Evolutionary conservation across 2,329 filamentous ascomycete genomes (phyloP).

Genomic region (Hypomyces rosellus): DNA sequence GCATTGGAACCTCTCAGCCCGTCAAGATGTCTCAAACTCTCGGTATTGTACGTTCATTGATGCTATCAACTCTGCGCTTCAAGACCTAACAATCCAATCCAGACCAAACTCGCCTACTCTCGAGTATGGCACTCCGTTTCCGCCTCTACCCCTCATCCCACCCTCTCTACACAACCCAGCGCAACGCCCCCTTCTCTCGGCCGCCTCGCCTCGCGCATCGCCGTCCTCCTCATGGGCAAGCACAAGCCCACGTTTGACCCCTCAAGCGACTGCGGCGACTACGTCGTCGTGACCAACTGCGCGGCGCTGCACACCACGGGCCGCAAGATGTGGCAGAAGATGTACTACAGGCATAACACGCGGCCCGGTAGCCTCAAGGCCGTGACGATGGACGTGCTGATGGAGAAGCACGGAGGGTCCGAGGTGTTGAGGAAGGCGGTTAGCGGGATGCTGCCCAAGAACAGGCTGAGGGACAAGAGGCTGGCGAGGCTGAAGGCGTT

Average conservation of each 20-base stretch:
- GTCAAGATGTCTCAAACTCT: conserved; percentile 70
- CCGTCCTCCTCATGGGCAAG: conserved; percentile 89
- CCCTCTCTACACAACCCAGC: conserved; percentile 50
- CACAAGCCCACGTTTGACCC: conserved; percentile 98
- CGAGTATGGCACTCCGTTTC: conserved; percentile 87
- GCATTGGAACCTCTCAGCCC: conserved; percentile 16
- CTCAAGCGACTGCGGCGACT: conserved; percentile 97
- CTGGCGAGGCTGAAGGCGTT: conserved; percentile 90
- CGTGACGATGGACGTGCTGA: conserved; percentile 92
- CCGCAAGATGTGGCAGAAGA: conserved; percentile 88
- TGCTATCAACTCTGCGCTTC: neutral
- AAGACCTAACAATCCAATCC: conserved; percentile 2
- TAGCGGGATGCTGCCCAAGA: conserved; percentile 96
- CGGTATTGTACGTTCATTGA: conserved; percentile 53
- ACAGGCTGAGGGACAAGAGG: conserved; percentile 80
- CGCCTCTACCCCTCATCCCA: conserved; percentile 60
- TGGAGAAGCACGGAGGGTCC: conserved; percentile 86
- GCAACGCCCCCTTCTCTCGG: conserved; percentile 74
- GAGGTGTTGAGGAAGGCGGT: conserved; percentile 91
- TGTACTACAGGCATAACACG: conserved; percentile 92
- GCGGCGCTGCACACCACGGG: conserved; percentile 81
- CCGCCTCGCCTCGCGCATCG: conserved; percentile 82
- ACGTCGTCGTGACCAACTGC: conserved; percentile 91
- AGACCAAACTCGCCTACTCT: conserved; percentile 96
- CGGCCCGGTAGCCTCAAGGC: conserved; percentile 78